Base-by-base conservation (phyloP, 2,329 filamentous ascomycete species). In the Clonostachys solani region DNA sequence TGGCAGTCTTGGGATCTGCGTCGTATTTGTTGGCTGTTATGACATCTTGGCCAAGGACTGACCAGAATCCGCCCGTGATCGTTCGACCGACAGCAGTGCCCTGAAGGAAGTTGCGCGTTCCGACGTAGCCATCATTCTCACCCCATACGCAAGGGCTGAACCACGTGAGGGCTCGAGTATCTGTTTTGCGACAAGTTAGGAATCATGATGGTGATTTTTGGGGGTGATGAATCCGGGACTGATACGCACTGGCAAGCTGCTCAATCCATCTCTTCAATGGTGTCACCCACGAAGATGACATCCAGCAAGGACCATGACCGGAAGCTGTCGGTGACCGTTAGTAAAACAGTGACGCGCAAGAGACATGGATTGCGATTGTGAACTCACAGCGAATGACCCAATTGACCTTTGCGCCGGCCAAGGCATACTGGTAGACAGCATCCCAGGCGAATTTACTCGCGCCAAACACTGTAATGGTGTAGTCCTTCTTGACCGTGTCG, bases 141-240 rank as follows among this genome's bases (percentile, higher is more conserved):
- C 80, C 82, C 80, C 81, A 88, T 2, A 81, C 73, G 52, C 83
- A 87, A 0, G 85, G 84, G 16, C 73, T 80, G 57, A 88, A 77
- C 77, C 81, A 87, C 1, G 77, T 36, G 4, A 48, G 23, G 33
- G 42, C 17, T 3, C 46, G 46, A 17, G 35, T 40, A 18, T 45
- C 42, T 47, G 4, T 29, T 12, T 38, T 23, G 12, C n/a, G 18
- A 16, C 23, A 29, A 12, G 15, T 15, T 17, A 37, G 44, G 3
- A 40, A 42, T 16, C 40, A 15, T 42, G 17, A 5, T 7, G 1
- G 23, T 29, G 23, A 29, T 4, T 29, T 29, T 19, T 6, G 23
- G 23, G 8, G 23, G 10, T 10, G 5, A 29, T 29, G 23, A 29
- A 7, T 18, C 40, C 17, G 17, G 13, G 40, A 19, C 5, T 12